Base-by-base conservation (phyloP, 192 early-diverging fungal genomes). In the Kickxella alabastrina region DNA sequence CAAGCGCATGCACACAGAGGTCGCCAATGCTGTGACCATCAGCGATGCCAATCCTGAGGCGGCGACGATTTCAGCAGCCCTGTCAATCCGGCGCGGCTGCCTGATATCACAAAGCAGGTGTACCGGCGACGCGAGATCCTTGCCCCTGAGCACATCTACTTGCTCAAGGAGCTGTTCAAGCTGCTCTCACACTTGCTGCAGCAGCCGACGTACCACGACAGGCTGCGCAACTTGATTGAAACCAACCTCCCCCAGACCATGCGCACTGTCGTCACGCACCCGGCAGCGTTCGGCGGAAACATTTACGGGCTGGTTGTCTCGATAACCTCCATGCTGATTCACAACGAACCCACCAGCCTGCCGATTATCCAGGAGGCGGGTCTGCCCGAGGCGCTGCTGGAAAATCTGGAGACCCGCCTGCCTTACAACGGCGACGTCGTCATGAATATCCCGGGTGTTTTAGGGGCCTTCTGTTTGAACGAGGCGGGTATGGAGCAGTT, bases 391-490 rank as follows among this genome's bases (percentile, higher is more conserved):
- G 82, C 83, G 1, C 85, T 99, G 61, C 77, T 97, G 27, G 66
- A 74, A 6, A 70, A 83, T 19, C 65, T 89, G n/a, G 79, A 77
- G 10, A 67, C 73, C 18, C 82, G 89, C 23, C 79, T 93, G 13
- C 90, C 91, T 2, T 77, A 85, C 24, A 89, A 86, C 19, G 85
- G 85, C 18, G 94, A 97, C 57, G 89, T 87, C 13, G 67, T 80
- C 25, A 79, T 77, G 34, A 87, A 88, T 17, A 77, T 95, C 7
- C 91, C 95, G 6, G 90, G 87, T 53, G 95, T 91, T 0, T 88
- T 99, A 75, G 94, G 95, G 27, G 95, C 97, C 18, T 88, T 97
- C 25, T 97, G 95, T 59, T 61, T 99, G 32, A 99, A 99, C 62
- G 65, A 83, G 9, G 61, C 74, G 1, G 97, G 97, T 12, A 57